phyloP scores from a whole-genome alignment of 805 yeast genomes.

The Candida caryicola region DNA sequence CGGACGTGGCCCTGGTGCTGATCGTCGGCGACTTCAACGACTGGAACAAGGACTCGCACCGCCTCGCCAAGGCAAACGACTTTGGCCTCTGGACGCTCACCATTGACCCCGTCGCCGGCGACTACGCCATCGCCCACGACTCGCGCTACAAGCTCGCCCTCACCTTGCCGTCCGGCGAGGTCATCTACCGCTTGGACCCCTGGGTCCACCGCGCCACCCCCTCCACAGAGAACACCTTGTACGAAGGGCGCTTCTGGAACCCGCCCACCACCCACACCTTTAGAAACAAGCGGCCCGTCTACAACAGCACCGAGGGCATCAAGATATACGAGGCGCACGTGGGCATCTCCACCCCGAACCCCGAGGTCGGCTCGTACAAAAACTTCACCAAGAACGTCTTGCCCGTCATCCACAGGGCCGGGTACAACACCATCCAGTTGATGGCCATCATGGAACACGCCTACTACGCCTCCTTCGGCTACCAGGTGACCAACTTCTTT shows the following conservation, averaged over 20 bases:
- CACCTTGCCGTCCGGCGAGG: conserved; percentile 62
- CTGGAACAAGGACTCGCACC: conserved; percentile 65
- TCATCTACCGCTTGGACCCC: conserved; percentile 80
- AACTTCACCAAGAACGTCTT: conserved; percentile 78
- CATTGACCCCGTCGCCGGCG: conserved; percentile 56
- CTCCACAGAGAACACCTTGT: conserved; percentile 49
- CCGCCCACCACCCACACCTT: conserved; percentile 60
- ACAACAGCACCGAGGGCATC: conserved; percentile 41
- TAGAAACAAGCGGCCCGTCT: conserved; percentile 61
- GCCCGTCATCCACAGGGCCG: conserved; percentile 81
- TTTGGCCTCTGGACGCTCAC: conserved; percentile 68
- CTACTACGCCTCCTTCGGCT: conserved; percentile 96
- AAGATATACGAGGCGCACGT: conserved; percentile 93
- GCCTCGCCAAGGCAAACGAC: conserved; percentile 52
- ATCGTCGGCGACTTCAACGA: conserved; percentile 90
- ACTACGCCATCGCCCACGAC: conserved; percentile 74
- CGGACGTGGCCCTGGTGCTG: conserved; percentile 72
- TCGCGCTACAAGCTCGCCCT: conserved; percentile 72
- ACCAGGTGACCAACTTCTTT: conserved; percentile 89
- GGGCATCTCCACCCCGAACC: conserved; percentile 91
- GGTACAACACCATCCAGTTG: conserved; percentile 89
- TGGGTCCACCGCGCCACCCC: conserved; percentile 86
- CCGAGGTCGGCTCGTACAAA: conserved; percentile 76
- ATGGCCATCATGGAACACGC: conserved; percentile 99
- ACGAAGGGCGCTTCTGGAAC: conserved; percentile 93